Percentiles rank a stretch among this genome's conserved stretches.
Evolutionary conservation across 371 early-diverging fungal species (phyloP).

Genomic region (Mucor piriformis): DNA sequence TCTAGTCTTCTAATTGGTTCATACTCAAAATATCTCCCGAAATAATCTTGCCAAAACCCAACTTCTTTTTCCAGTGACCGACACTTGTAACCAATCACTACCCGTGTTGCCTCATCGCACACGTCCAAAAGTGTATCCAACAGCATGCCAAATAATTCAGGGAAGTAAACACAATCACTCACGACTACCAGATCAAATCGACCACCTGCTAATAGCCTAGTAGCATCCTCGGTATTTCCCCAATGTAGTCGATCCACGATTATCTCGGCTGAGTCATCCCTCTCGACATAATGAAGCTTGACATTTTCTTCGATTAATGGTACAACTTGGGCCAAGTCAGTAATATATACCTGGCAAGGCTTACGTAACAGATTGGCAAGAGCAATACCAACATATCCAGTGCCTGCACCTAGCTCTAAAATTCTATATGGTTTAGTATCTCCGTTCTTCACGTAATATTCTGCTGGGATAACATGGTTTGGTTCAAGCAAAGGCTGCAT

Average conservation of each 20-base stretch:
- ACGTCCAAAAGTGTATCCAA: slow-evolving; percentile 50
- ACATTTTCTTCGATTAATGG: slow-evolving; percentile 59
- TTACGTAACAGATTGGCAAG: slow-evolving; percentile 46
- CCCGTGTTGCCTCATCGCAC: slow-evolving; percentile 38
- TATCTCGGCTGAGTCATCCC: slow-evolving; percentile 22
- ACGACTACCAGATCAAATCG: slow-evolving; percentile 53
- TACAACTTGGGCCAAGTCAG: slow-evolving; percentile 59
- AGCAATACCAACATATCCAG: slow-evolving; percentile 62
- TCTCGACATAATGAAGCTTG: slow-evolving; percentile 13
- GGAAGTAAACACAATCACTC: slow-evolving; percentile 64
- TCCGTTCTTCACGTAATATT: slow-evolving; percentile 13
- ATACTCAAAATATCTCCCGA: slow-evolving; percentile 60
- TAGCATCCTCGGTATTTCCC: slow-evolving; percentile 51
- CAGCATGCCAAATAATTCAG: slow-evolving; percentile 56
- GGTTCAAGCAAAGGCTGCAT: slow-evolving; percentile 22
- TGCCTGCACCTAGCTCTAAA: slow-evolving; percentile 58
- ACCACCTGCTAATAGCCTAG: slow-evolving; percentile 28
- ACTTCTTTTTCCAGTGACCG: slow-evolving; percentile 60
- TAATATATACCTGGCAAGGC: slow-evolving; percentile 49
- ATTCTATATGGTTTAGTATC: slow-evolving; percentile 34
- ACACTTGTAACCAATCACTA: slow-evolving; percentile 65
- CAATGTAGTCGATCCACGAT: slow-evolving; percentile 53
- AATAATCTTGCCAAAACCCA: slow-evolving; percentile 66
- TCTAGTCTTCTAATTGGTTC: slow-evolving; percentile 51
- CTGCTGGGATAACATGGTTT: slow-evolving; percentile 34